Conservation (phyloP, 805 yeast genomes). For the Metschnikowia orientalis region DNA sequence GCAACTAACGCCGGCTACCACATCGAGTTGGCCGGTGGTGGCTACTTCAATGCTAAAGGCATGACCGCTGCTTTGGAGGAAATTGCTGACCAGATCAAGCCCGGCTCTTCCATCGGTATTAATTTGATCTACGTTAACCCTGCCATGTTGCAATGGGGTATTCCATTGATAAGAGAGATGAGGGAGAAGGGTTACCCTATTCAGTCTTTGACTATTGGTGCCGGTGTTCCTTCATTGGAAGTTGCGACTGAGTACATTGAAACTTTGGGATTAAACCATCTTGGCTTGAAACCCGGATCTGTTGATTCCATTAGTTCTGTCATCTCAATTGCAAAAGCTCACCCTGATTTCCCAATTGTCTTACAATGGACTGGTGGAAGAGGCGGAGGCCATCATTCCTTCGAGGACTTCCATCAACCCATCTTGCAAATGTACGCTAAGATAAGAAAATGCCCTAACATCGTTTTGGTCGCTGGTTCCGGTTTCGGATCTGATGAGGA, state of each 20-base stretch:
- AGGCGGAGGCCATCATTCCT: slow-evolving; percentile 99
- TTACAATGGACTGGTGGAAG: slow-evolving; percentile 99
- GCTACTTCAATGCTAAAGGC: slow-evolving; percentile 72
- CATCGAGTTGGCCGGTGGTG: slow-evolving; percentile 98
- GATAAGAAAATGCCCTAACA: slow-evolving; percentile 87
- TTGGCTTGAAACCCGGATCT: slow-evolving; percentile 97
- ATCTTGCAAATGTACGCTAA: slow-evolving; percentile 91
- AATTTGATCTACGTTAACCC: slow-evolving; percentile 96
- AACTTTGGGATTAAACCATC: slow-evolving; percentile 85
- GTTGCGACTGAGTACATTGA: slow-evolving; percentile 96
- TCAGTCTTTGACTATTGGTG: slow-evolving; percentile 95
- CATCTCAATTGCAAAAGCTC: slow-evolving; percentile 88
- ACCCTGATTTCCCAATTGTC: slow-evolving; percentile 94
- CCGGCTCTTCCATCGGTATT: slow-evolving; percentile 88
- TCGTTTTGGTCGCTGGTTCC: slow-evolving; percentile 91
- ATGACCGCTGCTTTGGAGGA: slow-evolving; percentile 74
- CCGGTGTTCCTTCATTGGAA: slow-evolving; percentile 98
- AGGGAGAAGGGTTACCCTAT: slow-evolving; percentile 93
- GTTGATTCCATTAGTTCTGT: slow-evolving; percentile 85
- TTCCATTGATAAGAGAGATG: slow-evolving; percentile 86
- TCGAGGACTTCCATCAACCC: slow-evolving; percentile 98
- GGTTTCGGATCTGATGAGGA: slow-evolving; percentile 98
- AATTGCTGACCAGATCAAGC: slow-evolving; percentile 60
- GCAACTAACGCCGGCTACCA: slow-evolving; percentile 95
- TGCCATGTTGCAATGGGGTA: slow-evolving; percentile 97